A percentile compares a stretch with the other conserved stretches of the same genome.
Conservation (phyloP, 257 asterid species). For the Ajuga chamaepitys region DNA sequence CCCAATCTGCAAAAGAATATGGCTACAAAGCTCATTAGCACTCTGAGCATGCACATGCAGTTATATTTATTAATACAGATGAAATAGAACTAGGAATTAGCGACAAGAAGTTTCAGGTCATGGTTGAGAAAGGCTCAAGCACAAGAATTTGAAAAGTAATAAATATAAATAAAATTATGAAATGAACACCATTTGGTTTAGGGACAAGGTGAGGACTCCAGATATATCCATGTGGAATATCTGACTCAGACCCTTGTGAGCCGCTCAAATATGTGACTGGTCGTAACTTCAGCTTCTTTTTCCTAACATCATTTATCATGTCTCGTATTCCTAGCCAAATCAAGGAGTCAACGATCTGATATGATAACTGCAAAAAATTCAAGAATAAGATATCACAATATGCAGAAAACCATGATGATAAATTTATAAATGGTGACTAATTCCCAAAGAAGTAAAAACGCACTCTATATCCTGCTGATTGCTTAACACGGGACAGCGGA, state of each 20-base stretch:
- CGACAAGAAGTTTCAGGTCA: not conserved
- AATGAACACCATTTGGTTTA: slow-evolving; percentile 82
- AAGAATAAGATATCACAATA: slow-evolving; percentile 20
- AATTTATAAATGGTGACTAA: not conserved
- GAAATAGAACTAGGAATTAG: not conserved
- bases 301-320: slow-evolving; percentile 88
- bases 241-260: slow-evolving; percentile 72
- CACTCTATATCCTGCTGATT: slow-evolving; percentile 93
- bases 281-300: slow-evolving; percentile 79
- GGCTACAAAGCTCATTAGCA: slow-evolving; percentile 20
- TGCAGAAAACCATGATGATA: slow-evolving; percentile 7
- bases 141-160: not conserved
- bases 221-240: slow-evolving; percentile 87
- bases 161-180: slow-evolving; percentile 2
- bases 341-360: slow-evolving; percentile 93
- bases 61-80: not conserved
- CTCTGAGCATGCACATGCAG: slow-evolving; percentile 5
- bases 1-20: slow-evolving; percentile 81
- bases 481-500: slow-evolving; percentile 95
- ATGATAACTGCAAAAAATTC: slow-evolving; percentile 73
- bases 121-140: slow-evolving; percentile 5
- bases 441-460: slow-evolving; percentile 19
- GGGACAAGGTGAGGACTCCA: slow-evolving; percentile 99
- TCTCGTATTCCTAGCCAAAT: slow-evolving; percentile 98
- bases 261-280: slow-evolving; percentile 94